Base-by-base conservation (phyloP, 169 alveolate species). In the Plasmodium berghei region DNA sequence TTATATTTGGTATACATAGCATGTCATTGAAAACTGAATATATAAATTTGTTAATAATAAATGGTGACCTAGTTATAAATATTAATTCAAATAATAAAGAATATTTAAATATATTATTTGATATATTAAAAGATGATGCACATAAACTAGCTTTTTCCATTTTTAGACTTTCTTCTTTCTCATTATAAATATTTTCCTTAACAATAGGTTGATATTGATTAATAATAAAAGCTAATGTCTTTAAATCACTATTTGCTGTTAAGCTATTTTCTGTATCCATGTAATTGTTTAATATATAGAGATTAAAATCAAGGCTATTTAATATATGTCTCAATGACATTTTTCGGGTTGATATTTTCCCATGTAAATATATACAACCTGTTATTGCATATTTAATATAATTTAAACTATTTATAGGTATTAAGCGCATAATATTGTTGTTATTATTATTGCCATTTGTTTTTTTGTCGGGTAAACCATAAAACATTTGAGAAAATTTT, bases 31-130 rank as follows among this genome's bases (percentile, higher is more conserved):
- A 80, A 66, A 80, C 90, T n/a, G 90, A 80, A 52, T 66, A 54
- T 8, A 80, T 67, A 46, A 80, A 80, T 28, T 80, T 80, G 28
- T 80, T 80, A 24, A 80, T 70, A 16, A 80, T 80, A 70, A 34
- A 80, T 55, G 90, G 90, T 2, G 90, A 80, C 18, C 90, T 80
- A 5, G 90, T 80, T 22, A 80, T 80, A 67, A 80, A 66, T 80
- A 80, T 80, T 48, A 80, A 54, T 80, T 80, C 90, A 46, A 66
- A 66, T 10, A 80, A 52, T 66, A 80, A 42, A 54, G 90, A 22
- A 42, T 80, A 80, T 55, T 54, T 80, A 2, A 46, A 45, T 9
- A 80, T 80, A 61, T 61, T 80, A 46, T 71, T 80, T 1, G 90
- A 66, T 18, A 80, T 42, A 22, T 64, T 80, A 66, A 80, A 80